phyloP scores from a whole-genome alignment of 768 basidiomycete species.

The Phanerochaete carnosa region DNA sequence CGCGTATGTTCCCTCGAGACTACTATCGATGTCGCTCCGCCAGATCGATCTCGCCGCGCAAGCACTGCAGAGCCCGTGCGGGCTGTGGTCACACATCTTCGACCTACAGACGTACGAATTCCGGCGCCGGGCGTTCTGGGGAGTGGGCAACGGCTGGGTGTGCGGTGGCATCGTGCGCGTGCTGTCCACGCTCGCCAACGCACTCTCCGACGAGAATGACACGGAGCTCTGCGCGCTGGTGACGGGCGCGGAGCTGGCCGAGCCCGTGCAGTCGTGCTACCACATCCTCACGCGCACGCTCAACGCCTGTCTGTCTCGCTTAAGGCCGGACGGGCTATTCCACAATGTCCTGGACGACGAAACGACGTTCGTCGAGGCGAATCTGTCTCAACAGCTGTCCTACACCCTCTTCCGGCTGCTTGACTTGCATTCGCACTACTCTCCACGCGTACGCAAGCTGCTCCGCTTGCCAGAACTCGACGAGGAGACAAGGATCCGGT shows the following conservation, averaged over 20 bases:
- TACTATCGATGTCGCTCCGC: constrained; percentile 8
- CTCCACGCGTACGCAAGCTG: background rate
- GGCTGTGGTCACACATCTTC: constrained; percentile 21
- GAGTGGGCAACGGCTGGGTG: constrained; percentile 27
- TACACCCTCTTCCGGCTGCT: constrained; percentile 21
- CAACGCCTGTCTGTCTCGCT: constrained; percentile 12
- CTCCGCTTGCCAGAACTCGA: constrained; percentile 2
- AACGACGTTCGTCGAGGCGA: constrained; percentile 20
- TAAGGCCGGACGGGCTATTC: constrained; percentile 17
- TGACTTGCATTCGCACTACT: constrained; percentile 9
- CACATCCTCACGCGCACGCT: constrained; percentile 14
- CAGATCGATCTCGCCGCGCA: constrained; percentile 17
- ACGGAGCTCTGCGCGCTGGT: background rate
- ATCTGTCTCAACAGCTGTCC: constrained; percentile 22
- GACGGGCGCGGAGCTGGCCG: background rate
- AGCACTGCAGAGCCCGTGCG: constrained; percentile 12
- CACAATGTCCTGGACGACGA: constrained; percentile 22
- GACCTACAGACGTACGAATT: constrained; percentile 13
- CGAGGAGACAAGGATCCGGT: background rate
- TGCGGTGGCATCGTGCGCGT: constrained; percentile 21
- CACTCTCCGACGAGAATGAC: background rate
- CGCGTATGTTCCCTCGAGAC: background rate
- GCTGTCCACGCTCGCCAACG: constrained; percentile 5
- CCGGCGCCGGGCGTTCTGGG: constrained; percentile 18
- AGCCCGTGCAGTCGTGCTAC: constrained; percentile 2